Base-by-base conservation (phyloP, 164 flowering plant species). In the Berberis thunbergii region DNA sequence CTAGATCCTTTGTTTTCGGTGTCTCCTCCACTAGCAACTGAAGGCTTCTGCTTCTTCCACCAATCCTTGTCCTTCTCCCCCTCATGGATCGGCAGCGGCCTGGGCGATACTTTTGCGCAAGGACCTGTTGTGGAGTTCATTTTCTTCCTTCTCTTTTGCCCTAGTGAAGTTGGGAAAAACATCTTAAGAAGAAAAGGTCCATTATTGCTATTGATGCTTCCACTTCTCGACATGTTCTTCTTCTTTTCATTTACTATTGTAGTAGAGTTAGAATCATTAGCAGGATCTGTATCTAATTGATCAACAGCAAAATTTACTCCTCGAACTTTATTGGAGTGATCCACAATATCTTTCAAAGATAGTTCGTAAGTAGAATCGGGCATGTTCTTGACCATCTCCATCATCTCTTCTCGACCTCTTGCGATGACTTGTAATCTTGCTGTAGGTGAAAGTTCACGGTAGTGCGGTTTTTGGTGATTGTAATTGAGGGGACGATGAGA, bases 301-400 rank as follows among this genome's bases (percentile, higher is more conserved):
- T 13, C 43, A 2, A 58, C 12, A 26, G 41, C 60, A 26, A 56
- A 59, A 41, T 49, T 61, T 7, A 48, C 57, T 41, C 38, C 66
- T 7, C 7, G 6, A 7, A 3, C 57, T 60, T 26, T 26, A 26
- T 41, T 54, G 43, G 73, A 74, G 43, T 72, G 73, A 39, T 81
- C 91, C 0, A 89, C 89, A 0, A 89, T 73, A 73, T 89, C 97
- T 64, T 72, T 78, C 26, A 89, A 57, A 2, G 97, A 85, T 43
- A 89, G 87, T 77, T 89, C 97, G 46, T 84, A 84, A 10, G 73
- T 67, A 0, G 89, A 75, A 66, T 89, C 97, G 2, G 97, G 86
- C 79, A 86, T 74, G 78, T 77, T 68, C 49, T 69, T 67, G 8
- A 89, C 71, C 91, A 85, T 84, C 71, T 85, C 88, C 93, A 89